These are phyloP conservation scores for Rubroshorea leprosula DNA, from an alignment of 345 rosid genomes.

Conservation along the genomic window DNA sequence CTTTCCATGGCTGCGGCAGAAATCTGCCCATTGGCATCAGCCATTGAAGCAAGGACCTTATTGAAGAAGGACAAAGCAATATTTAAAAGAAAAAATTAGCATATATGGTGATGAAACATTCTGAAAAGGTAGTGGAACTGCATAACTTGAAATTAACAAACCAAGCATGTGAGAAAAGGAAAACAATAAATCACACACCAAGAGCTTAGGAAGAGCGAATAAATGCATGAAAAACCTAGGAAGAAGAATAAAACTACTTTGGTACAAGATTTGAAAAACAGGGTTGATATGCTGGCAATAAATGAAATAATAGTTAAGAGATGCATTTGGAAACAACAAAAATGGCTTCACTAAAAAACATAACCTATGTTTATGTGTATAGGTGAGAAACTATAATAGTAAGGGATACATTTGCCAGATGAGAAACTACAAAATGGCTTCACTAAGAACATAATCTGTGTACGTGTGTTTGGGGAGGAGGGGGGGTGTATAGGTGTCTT, in stretches of 20 bases:
- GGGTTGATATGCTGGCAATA: no score
- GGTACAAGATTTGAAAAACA: background rate
- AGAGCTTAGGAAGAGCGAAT: background rate
- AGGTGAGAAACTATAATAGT: no score
- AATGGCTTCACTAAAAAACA: no score
- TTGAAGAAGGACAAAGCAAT: conserved; percentile 18
- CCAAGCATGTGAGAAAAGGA: background rate
- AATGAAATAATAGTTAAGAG: no score
- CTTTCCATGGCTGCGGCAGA: conserved; percentile 92
- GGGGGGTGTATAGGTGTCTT: background rate
- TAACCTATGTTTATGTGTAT: no score
- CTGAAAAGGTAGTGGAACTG: background rate
- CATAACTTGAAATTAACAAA: background rate
- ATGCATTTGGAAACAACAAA: no score
- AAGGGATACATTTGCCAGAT: background rate
- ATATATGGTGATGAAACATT: background rate
- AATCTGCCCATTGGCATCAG: conserved; percentile 92
- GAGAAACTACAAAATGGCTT: background rate
- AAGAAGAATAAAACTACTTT: no score
- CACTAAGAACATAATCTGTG: background rate
- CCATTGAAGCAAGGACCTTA: conserved; percentile 97
- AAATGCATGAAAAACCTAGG: no score
- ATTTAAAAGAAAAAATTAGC: background rate
- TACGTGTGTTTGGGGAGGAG: no score
- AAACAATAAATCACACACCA: background rate